Percentiles rank a stretch among this genome's conserved stretches.
phyloP scores from a whole-genome alignment of 164 flowering plant genomes.

The Chimonanthus salicifolius region DNA sequence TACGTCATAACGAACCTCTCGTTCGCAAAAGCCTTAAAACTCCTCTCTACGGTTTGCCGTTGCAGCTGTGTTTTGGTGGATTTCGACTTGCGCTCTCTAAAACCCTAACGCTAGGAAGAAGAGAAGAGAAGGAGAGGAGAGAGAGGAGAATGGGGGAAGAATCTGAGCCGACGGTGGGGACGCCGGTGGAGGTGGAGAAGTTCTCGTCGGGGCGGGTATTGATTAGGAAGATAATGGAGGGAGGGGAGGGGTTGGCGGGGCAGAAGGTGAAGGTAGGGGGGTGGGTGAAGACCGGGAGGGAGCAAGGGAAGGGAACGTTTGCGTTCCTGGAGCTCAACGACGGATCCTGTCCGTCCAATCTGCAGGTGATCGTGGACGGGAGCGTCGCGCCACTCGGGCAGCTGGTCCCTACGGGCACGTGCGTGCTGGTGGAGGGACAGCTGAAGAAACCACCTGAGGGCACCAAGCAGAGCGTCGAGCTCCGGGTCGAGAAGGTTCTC shows the following conservation, averaged over 20 bases:
- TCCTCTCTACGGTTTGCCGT: too few species aligned
- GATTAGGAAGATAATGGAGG: constrained; percentile 48
- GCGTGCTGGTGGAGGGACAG: constrained; percentile 69
- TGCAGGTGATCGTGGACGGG: constrained; percentile 65
- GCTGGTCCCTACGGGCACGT: constrained; percentile 59
- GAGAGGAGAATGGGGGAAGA: background rate
- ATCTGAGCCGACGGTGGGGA: background rate
- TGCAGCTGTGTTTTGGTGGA: too few species aligned
- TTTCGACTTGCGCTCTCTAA: too few species aligned
- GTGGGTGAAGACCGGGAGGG: constrained; percentile 92
- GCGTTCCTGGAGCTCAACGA: constrained; percentile 87
- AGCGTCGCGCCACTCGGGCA: constrained; percentile 34
- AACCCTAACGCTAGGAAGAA: background rate
- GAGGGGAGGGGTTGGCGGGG: constrained; percentile 67
- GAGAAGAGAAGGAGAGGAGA: background rate
- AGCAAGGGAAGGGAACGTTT: constrained; percentile 73
- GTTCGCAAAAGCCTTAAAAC: too few species aligned
- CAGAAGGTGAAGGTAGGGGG: constrained; percentile 60
- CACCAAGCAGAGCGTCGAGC: constrained; percentile 54
- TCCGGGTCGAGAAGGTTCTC: constrained; percentile 57
- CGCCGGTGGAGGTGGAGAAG: background rate
- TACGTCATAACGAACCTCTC: too few species aligned
- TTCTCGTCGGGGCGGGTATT: constrained; percentile 55
- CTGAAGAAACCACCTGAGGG: constrained; percentile 30
- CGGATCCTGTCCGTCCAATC: constrained; percentile 62